These are phyloP conservation scores for Lichtheimia ornata DNA, from an alignment of 371 early-diverging fungal species.

Conservation along the genomic window DNA sequence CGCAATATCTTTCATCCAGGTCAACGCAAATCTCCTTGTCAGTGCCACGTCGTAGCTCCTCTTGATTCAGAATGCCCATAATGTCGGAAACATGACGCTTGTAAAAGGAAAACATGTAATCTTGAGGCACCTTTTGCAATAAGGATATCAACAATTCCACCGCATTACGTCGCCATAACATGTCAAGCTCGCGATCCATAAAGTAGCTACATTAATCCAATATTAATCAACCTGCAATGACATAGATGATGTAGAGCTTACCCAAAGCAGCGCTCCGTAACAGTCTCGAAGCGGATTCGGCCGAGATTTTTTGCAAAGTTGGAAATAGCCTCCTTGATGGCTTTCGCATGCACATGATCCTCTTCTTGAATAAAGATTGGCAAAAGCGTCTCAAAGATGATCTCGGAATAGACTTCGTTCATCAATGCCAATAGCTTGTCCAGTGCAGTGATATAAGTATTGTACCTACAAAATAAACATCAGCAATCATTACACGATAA, in stretches of 20 bases:
- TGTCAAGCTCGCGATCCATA: slow-evolving; percentile 29
- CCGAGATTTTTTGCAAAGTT: slow-evolving; percentile 44
- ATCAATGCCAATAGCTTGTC: slow-evolving; percentile 54
- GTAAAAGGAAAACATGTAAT: slow-evolving; percentile 50
- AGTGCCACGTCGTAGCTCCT: slow-evolving; percentile 23
- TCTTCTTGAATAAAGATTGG: slow-evolving; percentile 58
- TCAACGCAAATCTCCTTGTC: slow-evolving; percentile 40
- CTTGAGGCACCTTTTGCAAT: slow-evolving; percentile 37
- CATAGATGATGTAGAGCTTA: slow-evolving; percentile 20
- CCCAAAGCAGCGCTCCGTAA: slow-evolving; percentile 45
- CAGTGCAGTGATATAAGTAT: slow-evolving; percentile 53
- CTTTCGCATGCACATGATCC: slow-evolving; percentile 51
- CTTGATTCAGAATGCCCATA: slow-evolving; percentile 34
- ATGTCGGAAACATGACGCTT: slow-evolving; percentile 48
- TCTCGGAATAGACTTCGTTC: slow-evolving; percentile 39
- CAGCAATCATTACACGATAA: not conserved
- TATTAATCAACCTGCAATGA: no score
- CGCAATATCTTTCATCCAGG: slow-evolving; percentile 49
- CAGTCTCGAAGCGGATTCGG: slow-evolving; percentile 36
- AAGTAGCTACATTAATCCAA: slow-evolving; percentile 35
- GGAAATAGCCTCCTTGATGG: slow-evolving; percentile 36
- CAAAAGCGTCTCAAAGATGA: slow-evolving; percentile 53
- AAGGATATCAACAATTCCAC: slow-evolving; percentile 50
- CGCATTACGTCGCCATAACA: slow-evolving; percentile 46
- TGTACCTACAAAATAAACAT: slow-evolving; percentile 34